A percentile compares a stretch with the other conserved stretches of the same genome.
These are phyloP conservation scores for Oryza nivara DNA, from an alignment of 176 grass and related monocot species.

Conservation along the genomic window DNA sequence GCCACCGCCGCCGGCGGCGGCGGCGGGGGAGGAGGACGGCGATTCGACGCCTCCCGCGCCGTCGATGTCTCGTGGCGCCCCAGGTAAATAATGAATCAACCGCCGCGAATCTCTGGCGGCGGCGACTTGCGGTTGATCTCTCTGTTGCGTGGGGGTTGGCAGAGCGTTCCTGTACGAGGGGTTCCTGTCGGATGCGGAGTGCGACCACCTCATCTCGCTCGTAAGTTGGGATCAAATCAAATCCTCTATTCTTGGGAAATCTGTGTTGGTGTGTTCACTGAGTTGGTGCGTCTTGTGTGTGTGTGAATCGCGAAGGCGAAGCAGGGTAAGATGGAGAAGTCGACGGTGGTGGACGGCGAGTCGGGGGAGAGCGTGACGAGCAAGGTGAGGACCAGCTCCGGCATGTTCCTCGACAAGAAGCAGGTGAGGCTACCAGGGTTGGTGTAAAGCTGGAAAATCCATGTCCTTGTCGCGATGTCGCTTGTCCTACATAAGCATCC, in stretches of 20 bases:
- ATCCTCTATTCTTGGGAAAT: too few species aligned
- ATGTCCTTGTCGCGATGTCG: neutral
- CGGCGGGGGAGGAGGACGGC: neutral
- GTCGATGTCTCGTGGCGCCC: constrained; percentile 55
- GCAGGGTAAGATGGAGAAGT: constrained; percentile 46
- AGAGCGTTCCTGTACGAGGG: constrained; percentile 56
- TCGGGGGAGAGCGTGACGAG: constrained; percentile 49
- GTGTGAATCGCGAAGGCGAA: constrained; percentile 11
- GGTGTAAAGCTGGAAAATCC: neutral
- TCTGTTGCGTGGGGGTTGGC: neutral
- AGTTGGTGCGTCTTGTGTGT: neutral
- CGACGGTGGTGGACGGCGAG: constrained; percentile 53
- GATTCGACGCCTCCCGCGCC: constrained; percentile 50
- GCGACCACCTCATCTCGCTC: constrained; percentile 54
- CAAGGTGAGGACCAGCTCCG: constrained; percentile 49
- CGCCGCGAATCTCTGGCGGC: too few species aligned
- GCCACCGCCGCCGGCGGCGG: neutral
- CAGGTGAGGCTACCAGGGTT: constrained; percentile 33
- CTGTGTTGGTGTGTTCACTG: neutral
- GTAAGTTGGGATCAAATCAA: constrained; percentile 16
- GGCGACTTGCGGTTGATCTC: neutral
- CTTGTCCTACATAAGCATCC: neutral
- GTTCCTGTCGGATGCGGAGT: constrained; percentile 55
- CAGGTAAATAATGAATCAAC: constrained; percentile 32
- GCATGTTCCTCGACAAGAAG: constrained; percentile 57